Percentiles rank a stretch among this genome's conserved stretches.
These are phyloP conservation scores for Scenedesmus sp. DNA, from an alignment of 163 green algal species.

Conservation along the genomic window DNA sequence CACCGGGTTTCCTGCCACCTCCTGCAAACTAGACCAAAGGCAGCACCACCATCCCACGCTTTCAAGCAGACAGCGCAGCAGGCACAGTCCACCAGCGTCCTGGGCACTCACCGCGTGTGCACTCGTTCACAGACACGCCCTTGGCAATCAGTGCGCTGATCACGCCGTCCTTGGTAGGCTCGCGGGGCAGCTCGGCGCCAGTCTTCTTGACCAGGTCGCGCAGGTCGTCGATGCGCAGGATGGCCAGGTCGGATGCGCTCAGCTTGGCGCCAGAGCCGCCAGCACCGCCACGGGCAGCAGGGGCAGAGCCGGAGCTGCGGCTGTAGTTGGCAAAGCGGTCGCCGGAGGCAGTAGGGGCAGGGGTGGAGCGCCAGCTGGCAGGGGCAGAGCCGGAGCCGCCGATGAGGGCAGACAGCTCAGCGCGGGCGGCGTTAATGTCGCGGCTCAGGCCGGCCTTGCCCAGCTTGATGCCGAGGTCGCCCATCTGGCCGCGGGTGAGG, in stretches of 20 bases:
- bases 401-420: slow-evolving; percentile 37
- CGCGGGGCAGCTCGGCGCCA: slow-evolving; percentile 50
- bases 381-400: slow-evolving; percentile 22
- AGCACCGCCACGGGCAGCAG: not conserved
- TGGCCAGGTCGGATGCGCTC: slow-evolving; percentile 7
- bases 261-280: slow-evolving; percentile 36
- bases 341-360: not conserved
- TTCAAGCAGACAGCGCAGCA: not conserved
- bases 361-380: slow-evolving; percentile 41
- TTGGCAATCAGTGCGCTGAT: slow-evolving; percentile 51
- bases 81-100: not conserved
- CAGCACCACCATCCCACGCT: not conserved
- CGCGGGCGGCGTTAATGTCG: slow-evolving; percentile 33
- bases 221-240: slow-evolving; percentile 54
- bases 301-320: slow-evolving; percentile 1
- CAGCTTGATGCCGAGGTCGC: slow-evolving; percentile 54
- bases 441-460: slow-evolving; percentile 53
- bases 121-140: slow-evolving; percentile 43
- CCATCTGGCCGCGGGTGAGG: slow-evolving; percentile 49
- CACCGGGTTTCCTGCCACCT: not conserved
- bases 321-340: slow-evolving; percentile 53
- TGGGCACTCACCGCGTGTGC: slow-evolving; percentile 36
- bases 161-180: slow-evolving; percentile 50
- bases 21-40: not conserved
- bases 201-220: slow-evolving; percentile 51